Base-by-base conservation (phyloP, 108 stramenopile species). In the Bacterosira constricta region DNA sequence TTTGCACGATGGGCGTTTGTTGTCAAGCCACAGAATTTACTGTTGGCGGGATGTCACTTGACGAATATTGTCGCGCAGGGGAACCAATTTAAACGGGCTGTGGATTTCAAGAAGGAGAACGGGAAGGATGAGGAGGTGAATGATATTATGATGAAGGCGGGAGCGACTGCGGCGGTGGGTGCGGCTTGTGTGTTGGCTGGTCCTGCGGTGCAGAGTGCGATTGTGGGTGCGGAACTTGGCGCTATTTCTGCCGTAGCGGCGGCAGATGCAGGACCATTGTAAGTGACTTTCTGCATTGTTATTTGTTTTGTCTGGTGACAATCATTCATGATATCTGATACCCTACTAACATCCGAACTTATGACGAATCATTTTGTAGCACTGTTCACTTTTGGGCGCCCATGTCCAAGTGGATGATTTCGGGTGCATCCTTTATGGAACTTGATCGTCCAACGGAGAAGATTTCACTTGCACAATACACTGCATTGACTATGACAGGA, bases 371-470 rank as follows among this genome's bases (percentile, higher is more conserved):
- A 7, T 34, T n/a, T n/a, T 4, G 18, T 29, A 64, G 52, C 42
- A 82, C 84, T 27, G 80, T 83, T 15, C 80, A 81, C 66, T 86
- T 86, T 59, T 87, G 89, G 91, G 94, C 91, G n/a, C 94, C 94
- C 17, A 95, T 93, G 94, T 83, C 81, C 46, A 95, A 95, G 56
- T 92, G 91, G 88, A 66, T 91, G 60, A 92, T 95, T 84, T 82
- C 79, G 34, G 94, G 94, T 27, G 90, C 94, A 13, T 75, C 71
- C 62, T 90, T 95, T 61, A 27, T 92, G 64, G 91, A 95, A 9
- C 76, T 92, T 64, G 53, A 95, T 69, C 80, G 91, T n/a, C 91
- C 91, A 4, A 92, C 90, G 9, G 94, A 95, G 30, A 91, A 91
- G 73, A 92, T 95, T 49, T 77, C 75, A 20, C 63, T 95, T 47